These are phyloP conservation scores for Sechiopsis laciniata DNA, from an alignment of 306 rosid genomes.

Conservation along the genomic window DNA sequence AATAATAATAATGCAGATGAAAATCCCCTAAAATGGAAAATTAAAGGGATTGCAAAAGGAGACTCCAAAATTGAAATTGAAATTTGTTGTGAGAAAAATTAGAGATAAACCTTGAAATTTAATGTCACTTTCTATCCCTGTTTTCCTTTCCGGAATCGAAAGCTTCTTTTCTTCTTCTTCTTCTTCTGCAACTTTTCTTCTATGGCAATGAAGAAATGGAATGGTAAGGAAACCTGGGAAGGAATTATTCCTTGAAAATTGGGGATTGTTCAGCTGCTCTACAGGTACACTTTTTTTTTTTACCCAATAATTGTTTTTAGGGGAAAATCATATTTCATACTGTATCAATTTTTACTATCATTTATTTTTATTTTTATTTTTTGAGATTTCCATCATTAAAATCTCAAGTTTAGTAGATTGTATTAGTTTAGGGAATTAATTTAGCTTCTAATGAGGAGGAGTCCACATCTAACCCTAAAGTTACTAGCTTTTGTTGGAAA, in stretches of 20 bases:
- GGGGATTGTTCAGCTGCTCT: neutral
- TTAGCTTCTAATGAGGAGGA: too few species aligned
- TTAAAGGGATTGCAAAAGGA: neutral
- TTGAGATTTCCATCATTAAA: too few species aligned
- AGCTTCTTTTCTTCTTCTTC: neutral
- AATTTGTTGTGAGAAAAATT: neutral
- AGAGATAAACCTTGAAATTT: slow-evolving; percentile 24
- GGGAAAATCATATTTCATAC: too few species aligned
- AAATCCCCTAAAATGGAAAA: neutral
- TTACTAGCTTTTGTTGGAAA: too few species aligned
- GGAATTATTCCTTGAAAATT: neutral
- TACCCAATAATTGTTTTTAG: too few species aligned
- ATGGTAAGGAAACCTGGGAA: neutral
- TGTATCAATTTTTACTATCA: too few species aligned
- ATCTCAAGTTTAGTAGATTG: too few species aligned
- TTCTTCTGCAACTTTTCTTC: slow-evolving; percentile 6
- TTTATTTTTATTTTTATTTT: too few species aligned
- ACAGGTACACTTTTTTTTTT: neutral
- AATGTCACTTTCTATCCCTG: neutral
- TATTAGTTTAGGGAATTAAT: too few species aligned
- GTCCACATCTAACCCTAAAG: too few species aligned
- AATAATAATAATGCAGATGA: neutral
- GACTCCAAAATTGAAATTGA: neutral
- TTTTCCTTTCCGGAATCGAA: too few species aligned
- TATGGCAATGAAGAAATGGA: neutral